phyloP scores from a whole-genome alignment of 1,284 basidiomycete genomes.

The Ceratobasidium sp. region DNA sequence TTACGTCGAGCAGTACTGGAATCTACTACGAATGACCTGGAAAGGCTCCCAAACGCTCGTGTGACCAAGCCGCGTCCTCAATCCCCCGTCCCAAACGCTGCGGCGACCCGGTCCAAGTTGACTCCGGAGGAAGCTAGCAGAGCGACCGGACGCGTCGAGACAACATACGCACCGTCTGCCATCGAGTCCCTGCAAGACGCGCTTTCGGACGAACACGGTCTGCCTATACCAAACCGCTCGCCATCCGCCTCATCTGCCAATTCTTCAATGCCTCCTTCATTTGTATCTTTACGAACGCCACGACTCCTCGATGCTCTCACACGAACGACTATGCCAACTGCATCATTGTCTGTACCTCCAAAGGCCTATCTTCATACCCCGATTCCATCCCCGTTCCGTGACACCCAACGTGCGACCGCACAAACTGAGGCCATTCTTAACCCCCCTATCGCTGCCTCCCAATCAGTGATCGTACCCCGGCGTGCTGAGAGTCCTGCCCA shows the following conservation, averaged over 20 bases:
- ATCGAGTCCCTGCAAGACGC: slow-evolving; percentile 47
- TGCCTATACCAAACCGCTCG: slow-evolving; percentile 25
- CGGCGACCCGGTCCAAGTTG: slow-evolving; percentile 16
- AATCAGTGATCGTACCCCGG: slow-evolving; percentile 18
- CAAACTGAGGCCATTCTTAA: slow-evolving; percentile 39
- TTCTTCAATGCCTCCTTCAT: slow-evolving; percentile 40
- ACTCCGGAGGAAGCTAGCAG: slow-evolving; percentile 1
- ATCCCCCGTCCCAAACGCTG: not conserved
- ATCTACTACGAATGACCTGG: slow-evolving; percentile 11
- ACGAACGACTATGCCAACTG: slow-evolving; percentile 74
- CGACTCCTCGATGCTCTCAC: slow-evolving; percentile 73
- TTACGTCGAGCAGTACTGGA: slow-evolving; percentile 16
- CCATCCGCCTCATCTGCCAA: slow-evolving; percentile 33
- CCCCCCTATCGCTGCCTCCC: slow-evolving; percentile 39
- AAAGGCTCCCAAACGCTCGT: slow-evolving; percentile 33
- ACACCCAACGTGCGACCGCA: slow-evolving; percentile 52
- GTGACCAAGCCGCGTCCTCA: slow-evolving; percentile 32
- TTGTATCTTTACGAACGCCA: slow-evolving; percentile 58
- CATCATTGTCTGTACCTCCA: slow-evolving; percentile 63
- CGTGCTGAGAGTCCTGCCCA: slow-evolving; percentile 37
- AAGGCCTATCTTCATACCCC: slow-evolving; percentile 39
- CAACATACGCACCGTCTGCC: slow-evolving; percentile 36
- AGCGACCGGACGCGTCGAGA: slow-evolving; percentile 30
- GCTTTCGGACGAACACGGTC: slow-evolving; percentile 41
- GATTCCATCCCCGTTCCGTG: slow-evolving; percentile 51